A percentile compares a stretch with the other conserved stretches of the same genome.
Conservation (phyloP, 1,284 basidiomycete genomes). For the Golubevia pallescens region DNA sequence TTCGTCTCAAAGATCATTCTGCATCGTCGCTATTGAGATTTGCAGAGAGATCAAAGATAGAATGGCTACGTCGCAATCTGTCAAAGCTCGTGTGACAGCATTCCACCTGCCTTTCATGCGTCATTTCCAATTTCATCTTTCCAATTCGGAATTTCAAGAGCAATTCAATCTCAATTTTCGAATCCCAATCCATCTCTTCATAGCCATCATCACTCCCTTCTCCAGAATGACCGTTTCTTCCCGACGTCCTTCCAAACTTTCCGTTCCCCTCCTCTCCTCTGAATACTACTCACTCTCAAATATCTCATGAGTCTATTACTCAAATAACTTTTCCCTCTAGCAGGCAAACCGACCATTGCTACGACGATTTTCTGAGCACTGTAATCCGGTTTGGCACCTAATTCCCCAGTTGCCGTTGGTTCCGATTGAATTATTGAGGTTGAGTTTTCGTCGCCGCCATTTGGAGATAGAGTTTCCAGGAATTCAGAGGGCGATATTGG, state of each 20-base stretch:
- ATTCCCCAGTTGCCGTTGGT: slow-evolving; percentile 18
- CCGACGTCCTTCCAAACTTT: background rate
- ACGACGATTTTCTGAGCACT: slow-evolving; percentile 98
- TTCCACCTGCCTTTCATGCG: no score
- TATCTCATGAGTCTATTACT: slow-evolving; percentile 63
- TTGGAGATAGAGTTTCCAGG: background rate
- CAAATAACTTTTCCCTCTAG: slow-evolving; percentile 60
- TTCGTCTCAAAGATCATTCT: no score
- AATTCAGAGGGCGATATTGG: background rate
- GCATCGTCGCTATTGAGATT: no score
- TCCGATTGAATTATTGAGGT: background rate
- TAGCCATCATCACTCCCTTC: slow-evolving; percentile 41
- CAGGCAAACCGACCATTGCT: slow-evolving; percentile 77
- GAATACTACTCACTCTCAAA: slow-evolving; percentile 28
- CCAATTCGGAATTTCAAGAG: no score
- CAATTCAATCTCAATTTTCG: slow-evolving; percentile 76
- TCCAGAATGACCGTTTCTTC: background rate
- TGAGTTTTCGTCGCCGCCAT: background rate
- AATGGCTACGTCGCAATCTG: no score
- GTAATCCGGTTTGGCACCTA: slow-evolving; percentile 94
- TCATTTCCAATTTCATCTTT: no score
- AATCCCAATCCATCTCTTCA: slow-evolving; percentile 5
- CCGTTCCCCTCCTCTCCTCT: background rate
- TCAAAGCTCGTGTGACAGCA: no score
- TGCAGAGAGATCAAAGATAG: no score